phyloP scores from a whole-genome alignment of 2,329 filamentous ascomycete species.

The Graphilbum fragrans region DNA sequence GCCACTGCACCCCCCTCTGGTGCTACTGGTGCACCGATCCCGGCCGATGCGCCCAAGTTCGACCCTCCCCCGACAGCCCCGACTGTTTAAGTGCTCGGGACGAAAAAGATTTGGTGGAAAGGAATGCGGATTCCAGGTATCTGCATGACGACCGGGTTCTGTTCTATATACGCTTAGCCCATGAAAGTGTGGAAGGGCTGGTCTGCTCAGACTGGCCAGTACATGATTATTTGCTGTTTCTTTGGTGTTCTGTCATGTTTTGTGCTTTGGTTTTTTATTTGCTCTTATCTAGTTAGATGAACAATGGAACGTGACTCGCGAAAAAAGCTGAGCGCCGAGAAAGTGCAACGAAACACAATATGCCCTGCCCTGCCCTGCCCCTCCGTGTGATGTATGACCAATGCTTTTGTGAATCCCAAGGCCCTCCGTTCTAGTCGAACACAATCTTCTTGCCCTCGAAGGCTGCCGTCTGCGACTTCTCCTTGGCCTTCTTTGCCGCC shows the following conservation, averaged over 20 bases:
- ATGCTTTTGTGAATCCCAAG: neutral
- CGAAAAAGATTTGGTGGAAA: no score
- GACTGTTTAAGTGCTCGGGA: constrained; percentile 2
- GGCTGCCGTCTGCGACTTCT: constrained; percentile 35
- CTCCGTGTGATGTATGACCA: neutral
- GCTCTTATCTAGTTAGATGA: no score
- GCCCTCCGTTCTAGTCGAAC: constrained; percentile 38
- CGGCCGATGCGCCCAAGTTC: constrained; percentile 8
- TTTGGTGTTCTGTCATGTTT: no score
- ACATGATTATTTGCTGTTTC: no score
- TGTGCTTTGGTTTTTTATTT: no score
- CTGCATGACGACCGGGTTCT: no score
- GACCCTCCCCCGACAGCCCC: constrained; percentile 11
- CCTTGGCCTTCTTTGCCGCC: constrained; percentile 50
- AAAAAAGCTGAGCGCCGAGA: neutral
- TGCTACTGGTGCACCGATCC: neutral
- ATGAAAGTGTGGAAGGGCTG: no score
- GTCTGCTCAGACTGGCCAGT: no score
- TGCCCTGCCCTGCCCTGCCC: no score
- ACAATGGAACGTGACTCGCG: no score
- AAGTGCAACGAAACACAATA: neutral
- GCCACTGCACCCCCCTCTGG: neutral
- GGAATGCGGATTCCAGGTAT: no score
- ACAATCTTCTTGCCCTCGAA: constrained; percentile 47
- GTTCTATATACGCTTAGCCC: neutral